phyloP scores from a whole-genome alignment of 176 grass and related monocot genomes.

The Musa acuminata region DNA sequence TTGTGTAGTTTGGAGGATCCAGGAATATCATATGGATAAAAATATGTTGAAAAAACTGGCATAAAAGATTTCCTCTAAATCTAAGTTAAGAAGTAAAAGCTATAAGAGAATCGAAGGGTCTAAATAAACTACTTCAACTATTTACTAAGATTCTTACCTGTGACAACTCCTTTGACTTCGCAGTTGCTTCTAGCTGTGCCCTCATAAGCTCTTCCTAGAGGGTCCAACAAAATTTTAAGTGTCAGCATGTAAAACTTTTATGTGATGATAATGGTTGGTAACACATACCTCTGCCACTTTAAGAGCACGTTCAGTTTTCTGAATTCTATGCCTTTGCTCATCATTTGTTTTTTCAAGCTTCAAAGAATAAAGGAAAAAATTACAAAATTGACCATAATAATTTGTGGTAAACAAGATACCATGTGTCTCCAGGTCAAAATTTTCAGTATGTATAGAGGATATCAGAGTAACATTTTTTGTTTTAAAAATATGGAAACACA shows the following conservation, averaged over 20 bases:
- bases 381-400: background rate
- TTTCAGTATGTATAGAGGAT: background rate
- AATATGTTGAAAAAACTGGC: background rate
- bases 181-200: constrained; percentile 56
- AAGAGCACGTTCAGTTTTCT: constrained; percentile 81
- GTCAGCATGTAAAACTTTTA: constrained; percentile 18
- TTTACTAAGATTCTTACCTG: constrained; percentile 46
- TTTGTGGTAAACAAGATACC: no score
- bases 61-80: background rate
- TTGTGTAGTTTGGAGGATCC: background rate
- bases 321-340: constrained; percentile 66
- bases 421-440: no score
- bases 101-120: background rate
- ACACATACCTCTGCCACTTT: constrained; percentile 74
- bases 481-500: background rate
- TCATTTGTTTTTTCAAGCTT: constrained; percentile 79
- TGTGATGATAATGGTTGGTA: constrained; percentile 8
- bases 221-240: constrained; percentile 20
- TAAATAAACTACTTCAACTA: background rate
- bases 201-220: constrained; percentile 83
- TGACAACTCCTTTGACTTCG: constrained; percentile 49
- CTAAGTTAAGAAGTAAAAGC: background rate
- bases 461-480: background rate
- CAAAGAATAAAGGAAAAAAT: constrained; percentile 21
- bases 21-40: background rate